phyloP scores from a whole-genome alignment of 208 protist genomes.

The Wallacemonas sp. region DNA sequence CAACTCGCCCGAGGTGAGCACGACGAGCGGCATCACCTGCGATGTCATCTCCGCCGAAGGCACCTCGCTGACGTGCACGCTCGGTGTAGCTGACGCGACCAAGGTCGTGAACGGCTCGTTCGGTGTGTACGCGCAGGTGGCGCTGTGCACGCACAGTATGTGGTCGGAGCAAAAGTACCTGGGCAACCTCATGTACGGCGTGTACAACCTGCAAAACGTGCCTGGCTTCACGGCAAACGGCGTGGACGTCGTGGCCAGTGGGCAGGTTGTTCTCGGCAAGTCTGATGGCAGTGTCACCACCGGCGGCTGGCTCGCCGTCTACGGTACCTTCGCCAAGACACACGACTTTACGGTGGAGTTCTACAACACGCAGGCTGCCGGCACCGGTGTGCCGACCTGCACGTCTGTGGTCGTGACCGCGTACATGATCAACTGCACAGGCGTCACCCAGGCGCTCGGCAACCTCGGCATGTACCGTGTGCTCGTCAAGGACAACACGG shows the following conservation, averaged over 20 bases:
- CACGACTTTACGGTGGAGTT: constrained; percentile 22
- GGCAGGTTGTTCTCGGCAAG: constrained; percentile 23
- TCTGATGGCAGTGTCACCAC: constrained; percentile 11
- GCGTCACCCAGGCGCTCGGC: constrained; percentile 18
- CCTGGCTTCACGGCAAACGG: constrained; percentile 7
- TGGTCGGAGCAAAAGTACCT: constrained; percentile 25
- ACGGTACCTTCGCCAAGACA: constrained; percentile 26
- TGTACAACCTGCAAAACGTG: not conserved
- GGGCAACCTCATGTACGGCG: constrained; percentile 21
- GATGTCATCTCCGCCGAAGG: not conserved
- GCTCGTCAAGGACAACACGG: constrained; percentile 24
- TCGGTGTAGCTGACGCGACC: constrained; percentile 1
- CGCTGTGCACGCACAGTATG: constrained; percentile 31
- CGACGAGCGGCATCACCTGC: constrained; percentile 9
- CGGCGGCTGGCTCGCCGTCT: constrained; percentile 24
- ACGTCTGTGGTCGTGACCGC: constrained; percentile 2
- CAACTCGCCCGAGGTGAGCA: not conserved
- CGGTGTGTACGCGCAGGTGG: constrained; percentile 26
- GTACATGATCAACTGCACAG: constrained; percentile 22
- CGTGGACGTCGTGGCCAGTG: constrained; percentile 1
- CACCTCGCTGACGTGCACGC: constrained; percentile 18
- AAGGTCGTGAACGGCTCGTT: constrained; percentile 13
- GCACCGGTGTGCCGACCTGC: constrained; percentile 15
- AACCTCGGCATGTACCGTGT: constrained; percentile 38
- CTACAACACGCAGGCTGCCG: constrained; percentile 27